Evolutionary conservation across 108 stramenopile genomes (phyloP).

Genomic region (Pseudonitzschia pungens): DNA sequence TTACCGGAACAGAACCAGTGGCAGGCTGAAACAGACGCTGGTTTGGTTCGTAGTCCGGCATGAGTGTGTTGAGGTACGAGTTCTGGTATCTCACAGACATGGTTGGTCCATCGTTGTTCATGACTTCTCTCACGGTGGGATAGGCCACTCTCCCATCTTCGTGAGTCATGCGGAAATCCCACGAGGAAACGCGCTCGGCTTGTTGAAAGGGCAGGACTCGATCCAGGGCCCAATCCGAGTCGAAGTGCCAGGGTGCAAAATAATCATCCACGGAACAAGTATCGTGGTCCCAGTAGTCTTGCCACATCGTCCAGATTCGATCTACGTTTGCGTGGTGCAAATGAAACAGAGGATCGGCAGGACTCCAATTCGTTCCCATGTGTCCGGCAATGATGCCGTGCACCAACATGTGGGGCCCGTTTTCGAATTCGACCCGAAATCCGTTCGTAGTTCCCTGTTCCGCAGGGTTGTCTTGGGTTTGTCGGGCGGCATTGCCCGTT

Average conservation of each 20-base stretch:
- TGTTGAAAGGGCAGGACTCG: not conserved
- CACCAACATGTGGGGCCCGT: conserved; percentile 7
- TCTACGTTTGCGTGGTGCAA: conserved; percentile 19
- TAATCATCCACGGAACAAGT: conserved; percentile 2
- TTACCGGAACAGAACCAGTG: not conserved
- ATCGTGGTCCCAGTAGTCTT: conserved; percentile 18
- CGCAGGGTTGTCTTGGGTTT: not conserved
- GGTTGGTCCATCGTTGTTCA: conserved; percentile 13
- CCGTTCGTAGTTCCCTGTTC: not conserved
- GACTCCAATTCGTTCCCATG: conserved; percentile 21
- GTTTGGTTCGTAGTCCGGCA: conserved; percentile 13
- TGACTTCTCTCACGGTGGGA: conserved; percentile 15
- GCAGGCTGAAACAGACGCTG: conserved; percentile 9
- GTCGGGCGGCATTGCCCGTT: not conserved
- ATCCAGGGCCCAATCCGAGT: conserved; percentile 14
- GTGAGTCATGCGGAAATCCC: conserved; percentile 14
- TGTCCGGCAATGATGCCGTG: conserved; percentile 14
- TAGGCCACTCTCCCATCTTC: not conserved
- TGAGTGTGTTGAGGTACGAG: conserved; percentile 2
- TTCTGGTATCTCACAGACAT: conserved; percentile 5
- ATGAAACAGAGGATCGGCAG: conserved; percentile 13
- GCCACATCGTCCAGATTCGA: conserved; percentile 22
- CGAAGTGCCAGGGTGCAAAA: conserved; percentile 2
- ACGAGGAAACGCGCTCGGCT: not conserved
- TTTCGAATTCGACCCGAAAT: conserved; percentile 3